Evolutionary conservation across 331 rosid genomes (phyloP), one percentile per base, ranked within the genome.

Genomic region (Malus hybrid): DNA sequence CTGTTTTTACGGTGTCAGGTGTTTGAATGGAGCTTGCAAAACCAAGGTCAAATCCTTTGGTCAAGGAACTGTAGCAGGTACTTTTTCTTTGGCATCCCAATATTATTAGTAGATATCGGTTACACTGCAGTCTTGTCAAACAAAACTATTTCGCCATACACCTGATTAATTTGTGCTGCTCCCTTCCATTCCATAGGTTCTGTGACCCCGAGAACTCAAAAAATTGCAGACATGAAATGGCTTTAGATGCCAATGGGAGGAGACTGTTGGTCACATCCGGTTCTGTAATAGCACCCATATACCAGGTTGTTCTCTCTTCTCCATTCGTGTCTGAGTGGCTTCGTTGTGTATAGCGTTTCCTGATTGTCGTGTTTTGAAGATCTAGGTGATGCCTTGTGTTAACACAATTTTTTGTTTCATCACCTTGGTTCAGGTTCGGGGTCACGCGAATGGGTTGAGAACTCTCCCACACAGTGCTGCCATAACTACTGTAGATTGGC

Each of bases 11-110:
- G 63, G 39, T 80, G 82, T 71, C 85, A 94, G 98, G 89, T 94
- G 66, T 84, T 94, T 56, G 95, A 94, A 80, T 94, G 98, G 97
- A 94, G 97, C 87, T 79, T 94, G 90, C 97, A 94, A 66, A 94
- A 91, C 85, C 98, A 90, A 85, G 98, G 97, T 71, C 96, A 90
- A 80, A 83, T 94, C 78, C 84, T 91, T 57, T 94, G 97, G 98
- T 91, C 98, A 74, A 83, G 93, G 81, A 91, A 91, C 82, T 88
- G 87, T 69, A 85, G 85, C 83, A 83, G 97, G 97, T 93, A 87
- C 44, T 76, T 65, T 44, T 44, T 44, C 69, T 71, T 76, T 73
- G 65, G 69, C 69, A 14, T 44, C 50, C 15, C 50, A 44, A 44
- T 11, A 11, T 3, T 44, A 44, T 44, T 44, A 11, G 50, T 56